These are phyloP conservation scores for Ustilago shanxiensis DNA, from an alignment of 1,284 basidiomycete species.

Conservation along the genomic window DNA sequence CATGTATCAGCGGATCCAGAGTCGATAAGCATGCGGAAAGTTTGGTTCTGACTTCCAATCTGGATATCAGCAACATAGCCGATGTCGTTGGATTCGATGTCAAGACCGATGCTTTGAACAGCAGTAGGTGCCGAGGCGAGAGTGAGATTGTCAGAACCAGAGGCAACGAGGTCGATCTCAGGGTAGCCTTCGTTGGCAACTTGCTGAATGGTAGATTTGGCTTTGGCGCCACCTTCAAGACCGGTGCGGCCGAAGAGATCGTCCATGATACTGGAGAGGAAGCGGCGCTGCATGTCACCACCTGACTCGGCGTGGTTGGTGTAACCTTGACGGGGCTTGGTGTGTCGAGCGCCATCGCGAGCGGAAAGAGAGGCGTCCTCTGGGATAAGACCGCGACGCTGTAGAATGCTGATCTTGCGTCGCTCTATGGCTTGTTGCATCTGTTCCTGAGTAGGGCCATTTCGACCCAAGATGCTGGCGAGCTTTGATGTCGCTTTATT, in stretches of 20 bases:
- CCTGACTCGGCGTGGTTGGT: constrained; percentile 23
- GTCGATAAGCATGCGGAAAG: constrained; percentile 81
- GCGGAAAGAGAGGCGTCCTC: background rate
- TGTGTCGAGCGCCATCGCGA: background rate
- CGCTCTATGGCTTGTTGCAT: constrained; percentile 34
- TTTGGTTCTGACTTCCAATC: constrained; percentile 80
- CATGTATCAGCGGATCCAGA: constrained; percentile 88
- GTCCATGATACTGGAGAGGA: constrained; percentile 34
- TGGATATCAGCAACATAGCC: constrained; percentile 80
- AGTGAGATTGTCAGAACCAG: constrained; percentile 40
- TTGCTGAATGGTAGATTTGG: constrained; percentile 20
- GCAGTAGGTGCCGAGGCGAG: constrained; percentile 71
- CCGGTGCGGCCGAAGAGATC: constrained; percentile 32
- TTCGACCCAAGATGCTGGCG: constrained; percentile 41
- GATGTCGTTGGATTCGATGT: constrained; percentile 77
- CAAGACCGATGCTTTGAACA: constrained; percentile 78
- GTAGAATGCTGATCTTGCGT: constrained; percentile 33
- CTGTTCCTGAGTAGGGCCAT: constrained; percentile 30
- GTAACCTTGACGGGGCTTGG: constrained; percentile 43
- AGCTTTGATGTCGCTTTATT: constrained; percentile 57
- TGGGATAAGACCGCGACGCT: constrained; percentile 15
- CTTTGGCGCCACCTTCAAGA: constrained; percentile 23
- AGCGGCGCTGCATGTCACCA: constrained; percentile 30
- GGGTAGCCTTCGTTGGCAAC: constrained; percentile 33
- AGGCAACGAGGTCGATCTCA: constrained; percentile 30